phyloP scores from a whole-genome alignment of 108 stramenopile genomes.

The Parmales sp. region DNA sequence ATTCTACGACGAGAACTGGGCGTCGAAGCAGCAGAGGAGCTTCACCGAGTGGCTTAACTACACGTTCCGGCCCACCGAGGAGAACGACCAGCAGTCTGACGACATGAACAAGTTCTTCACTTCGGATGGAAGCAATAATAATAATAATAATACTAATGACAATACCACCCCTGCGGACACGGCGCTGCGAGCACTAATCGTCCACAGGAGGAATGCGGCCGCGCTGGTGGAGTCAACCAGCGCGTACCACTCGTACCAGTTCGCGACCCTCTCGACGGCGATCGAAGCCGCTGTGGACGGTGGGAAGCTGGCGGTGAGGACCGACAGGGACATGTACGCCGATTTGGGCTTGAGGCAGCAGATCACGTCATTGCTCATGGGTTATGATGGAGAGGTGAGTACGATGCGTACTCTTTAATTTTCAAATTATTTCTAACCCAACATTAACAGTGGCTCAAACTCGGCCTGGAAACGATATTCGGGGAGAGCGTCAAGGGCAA shows the following conservation, averaged over 20 bases:
- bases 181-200: constrained; percentile 24
- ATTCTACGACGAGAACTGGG: constrained; percentile 42
- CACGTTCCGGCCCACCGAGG: constrained; percentile 47
- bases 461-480: constrained; percentile 80
- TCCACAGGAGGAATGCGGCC: constrained; percentile 36
- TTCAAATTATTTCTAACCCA: too few species aligned
- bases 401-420: too few species aligned
- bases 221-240: constrained; percentile 21
- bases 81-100: constrained; percentile 20
- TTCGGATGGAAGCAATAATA: background rate
- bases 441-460: constrained; percentile 78
- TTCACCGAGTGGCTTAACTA: constrained; percentile 74
- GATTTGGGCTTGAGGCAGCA: constrained; percentile 61
- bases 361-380: constrained; percentile 56
- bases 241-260: constrained; percentile 36
- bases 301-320: constrained; percentile 59
- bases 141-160: background rate
- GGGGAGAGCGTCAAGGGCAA: constrained; percentile 39
- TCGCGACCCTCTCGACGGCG: constrained; percentile 28
- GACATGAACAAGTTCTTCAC: background rate
- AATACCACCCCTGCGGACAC: constrained; percentile 3
- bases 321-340: constrained; percentile 68
- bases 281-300: constrained; percentile 52
- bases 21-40: constrained; percentile 53
- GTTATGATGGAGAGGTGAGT: constrained; percentile 72